Evolutionary conservation across 2,329 filamentous ascomycete genomes (phyloP), one percentile per base, ranked within the genome.

Genomic region (Madurella fahalii): DNA sequence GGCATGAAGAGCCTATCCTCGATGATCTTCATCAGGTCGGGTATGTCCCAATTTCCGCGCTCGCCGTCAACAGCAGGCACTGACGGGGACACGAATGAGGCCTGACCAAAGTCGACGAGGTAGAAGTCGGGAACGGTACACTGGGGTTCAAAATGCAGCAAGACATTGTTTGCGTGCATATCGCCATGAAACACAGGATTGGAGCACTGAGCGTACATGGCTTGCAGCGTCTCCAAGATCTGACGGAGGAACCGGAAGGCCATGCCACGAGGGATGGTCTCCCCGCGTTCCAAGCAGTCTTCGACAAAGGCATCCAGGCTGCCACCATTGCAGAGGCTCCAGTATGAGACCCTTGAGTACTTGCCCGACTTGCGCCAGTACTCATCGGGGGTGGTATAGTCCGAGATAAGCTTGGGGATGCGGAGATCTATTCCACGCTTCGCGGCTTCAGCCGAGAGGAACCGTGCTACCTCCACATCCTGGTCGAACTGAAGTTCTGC

Each of bases 271-370:
- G 51, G 55, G 20, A 54, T n/a, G 43, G 15, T 18, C 1, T 11
- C 17, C 5, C 20, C 20, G 37, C 25, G n/a, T 1, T 30, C 1
- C 15, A 1, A 0, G 39, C 37, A 42, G 2, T 30, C 15, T 2
- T 12, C 9, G 25, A 42, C 5, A 34, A 58, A 54, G 32, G 13
- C n/a, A 13, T 8, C 12, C 17, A 58, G 44, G n/a, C 34, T 50
- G 44, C 55, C 52, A 13, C 55, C 55, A 52, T 54, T 58, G 52
- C 47, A 52, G n/a, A 54, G 25, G 15, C 20, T 32, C 55, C 55
- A 58, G 52, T 48, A 46, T 9, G 52, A 58, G 20, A 54, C 52
- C 16, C 25, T 39, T 16, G 39, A 8, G 16, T 40, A 49, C 20
- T 49, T 39, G 4, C 17, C 16, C 11, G 34, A 25, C 16, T 17